Percentiles rank a stretch among this genome's conserved stretches.
phyloP scores from a whole-genome alignment of 2,329 filamentous ascomycete genomes.

The Cladosporium cucumerinum region DNA sequence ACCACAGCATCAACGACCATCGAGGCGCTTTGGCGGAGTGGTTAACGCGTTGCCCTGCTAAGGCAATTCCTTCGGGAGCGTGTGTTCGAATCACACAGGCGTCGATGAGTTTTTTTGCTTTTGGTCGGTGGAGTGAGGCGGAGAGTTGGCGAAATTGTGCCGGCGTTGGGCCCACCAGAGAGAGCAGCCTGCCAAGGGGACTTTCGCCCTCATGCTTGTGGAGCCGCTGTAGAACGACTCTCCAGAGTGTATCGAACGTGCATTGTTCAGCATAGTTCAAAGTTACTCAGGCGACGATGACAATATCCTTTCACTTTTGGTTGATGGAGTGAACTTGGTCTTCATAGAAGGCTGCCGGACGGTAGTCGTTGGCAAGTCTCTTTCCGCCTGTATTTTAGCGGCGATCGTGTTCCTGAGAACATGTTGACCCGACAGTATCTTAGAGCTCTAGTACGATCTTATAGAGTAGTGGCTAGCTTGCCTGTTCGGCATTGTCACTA shows the following conservation, averaged over 20 bases:
- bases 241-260: not conserved
- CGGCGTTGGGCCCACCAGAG: not conserved
- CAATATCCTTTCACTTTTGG: not conserved
- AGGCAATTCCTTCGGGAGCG: slow-evolving; percentile 22
- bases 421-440: not conserved
- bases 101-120: slow-evolving; percentile 14
- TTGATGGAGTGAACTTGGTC: not conserved
- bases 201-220: not conserved
- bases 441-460: not conserved
- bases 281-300: not conserved
- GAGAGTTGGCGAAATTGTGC: not conserved
- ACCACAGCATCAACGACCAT: not conserved
- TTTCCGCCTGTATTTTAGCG: too few relatives aligned
- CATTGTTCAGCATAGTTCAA: not conserved
- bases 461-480: not conserved
- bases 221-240: not conserved
- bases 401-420: too few relatives aligned
- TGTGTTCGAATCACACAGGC: slow-evolving; percentile 44
- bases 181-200: not conserved
- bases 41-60: not conserved
- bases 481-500: not conserved
- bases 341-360: too few relatives aligned
- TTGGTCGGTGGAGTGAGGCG: not conserved
- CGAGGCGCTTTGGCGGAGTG: slow-evolving; percentile 3
- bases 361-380: too few relatives aligned